Percentiles rank a stretch among this genome's conserved stretches.
These are phyloP conservation scores for Cystobasidium onofrii DNA, from an alignment of 768 basidiomycete species.

Conservation along the genomic window DNA sequence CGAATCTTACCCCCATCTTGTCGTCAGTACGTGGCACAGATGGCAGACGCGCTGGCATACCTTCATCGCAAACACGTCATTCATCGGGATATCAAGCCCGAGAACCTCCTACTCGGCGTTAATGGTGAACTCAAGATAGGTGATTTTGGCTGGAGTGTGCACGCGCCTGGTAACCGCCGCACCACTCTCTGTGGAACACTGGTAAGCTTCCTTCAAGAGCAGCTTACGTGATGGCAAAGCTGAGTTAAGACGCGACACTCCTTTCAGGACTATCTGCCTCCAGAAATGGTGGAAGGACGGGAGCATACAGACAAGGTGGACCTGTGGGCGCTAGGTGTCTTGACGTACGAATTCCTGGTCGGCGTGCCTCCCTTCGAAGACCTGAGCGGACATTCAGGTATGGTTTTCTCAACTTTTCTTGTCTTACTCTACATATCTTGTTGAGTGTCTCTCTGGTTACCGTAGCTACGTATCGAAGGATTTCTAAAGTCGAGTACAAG, in stretches of 20 bases:
- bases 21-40: slow-evolving; percentile 80
- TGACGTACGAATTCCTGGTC: slow-evolving; percentile 86
- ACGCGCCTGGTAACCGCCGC: slow-evolving; percentile 75
- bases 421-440: no score
- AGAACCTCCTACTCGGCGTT: slow-evolving; percentile 86
- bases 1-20: neutral
- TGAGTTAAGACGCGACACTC: neutral
- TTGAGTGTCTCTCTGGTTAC: neutral
- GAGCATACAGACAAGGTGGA: slow-evolving; percentile 87
- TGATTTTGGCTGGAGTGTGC: slow-evolving; percentile 98
- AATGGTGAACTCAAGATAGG: slow-evolving; percentile 97
- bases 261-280: slow-evolving; percentile 79
- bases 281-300: slow-evolving; percentile 93
- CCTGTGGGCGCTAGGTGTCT: slow-evolving; percentile 92
- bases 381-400: slow-evolving; percentile 64
- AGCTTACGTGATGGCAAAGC: neutral
- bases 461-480: slow-evolving; percentile 78
- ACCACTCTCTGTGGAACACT: neutral
- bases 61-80: slow-evolving; percentile 94
- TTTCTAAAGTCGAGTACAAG: slow-evolving; percentile 71
- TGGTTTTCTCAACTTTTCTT: slow-evolving; percentile 38
- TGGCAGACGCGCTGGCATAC: slow-evolving; percentile 90
- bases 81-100: slow-evolving; percentile 97
- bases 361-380: slow-evolving; percentile 85
- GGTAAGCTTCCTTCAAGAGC: neutral